Percentiles rank a stretch among this genome's conserved stretches.
These are phyloP conservation scores for Glaciozyma martinii DNA, from an alignment of 768 basidiomycete genomes.

Conservation along the genomic window DNA sequence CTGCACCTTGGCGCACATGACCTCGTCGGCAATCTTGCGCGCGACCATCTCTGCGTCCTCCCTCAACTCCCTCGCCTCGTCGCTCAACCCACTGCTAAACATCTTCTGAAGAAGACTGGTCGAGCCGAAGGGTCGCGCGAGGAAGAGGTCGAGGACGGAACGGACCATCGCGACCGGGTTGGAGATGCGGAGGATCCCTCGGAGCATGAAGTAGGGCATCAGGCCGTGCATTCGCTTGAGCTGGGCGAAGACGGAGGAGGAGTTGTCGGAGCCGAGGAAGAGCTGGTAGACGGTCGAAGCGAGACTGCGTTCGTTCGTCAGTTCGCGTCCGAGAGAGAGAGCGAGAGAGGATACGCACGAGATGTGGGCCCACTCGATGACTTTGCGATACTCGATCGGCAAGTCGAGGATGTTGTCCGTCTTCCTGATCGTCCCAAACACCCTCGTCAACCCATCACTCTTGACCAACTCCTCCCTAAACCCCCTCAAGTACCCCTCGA, in stretches of 20 bases:
- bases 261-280: slow-evolving; percentile 83
- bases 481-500: slow-evolving; percentile 70
- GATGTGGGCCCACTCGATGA: slow-evolving; percentile 92
- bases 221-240: slow-evolving; percentile 88
- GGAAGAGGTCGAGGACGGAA: slow-evolving; percentile 80
- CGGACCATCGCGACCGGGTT: slow-evolving; percentile 97
- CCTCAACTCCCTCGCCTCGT: slow-evolving; percentile 75
- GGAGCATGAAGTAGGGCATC: slow-evolving; percentile 97
- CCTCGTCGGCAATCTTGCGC: slow-evolving; percentile 77
- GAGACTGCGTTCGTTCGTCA: slow-evolving; percentile 47
- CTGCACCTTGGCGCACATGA: slow-evolving; percentile 78
- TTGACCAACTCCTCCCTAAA: slow-evolving; percentile 86
- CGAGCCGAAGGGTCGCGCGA: slow-evolving; percentile 93
- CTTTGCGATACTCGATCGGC: slow-evolving; percentile 75
- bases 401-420: slow-evolving; percentile 67
- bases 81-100: slow-evolving; percentile 85
- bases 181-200: slow-evolving; percentile 78
- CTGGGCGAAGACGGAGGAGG: slow-evolving; percentile 75
- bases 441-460: slow-evolving; percentile 66
- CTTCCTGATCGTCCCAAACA: slow-evolving; percentile 80
- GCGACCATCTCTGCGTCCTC: slow-evolving; percentile 81
- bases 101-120: slow-evolving; percentile 85
- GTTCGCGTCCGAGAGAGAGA: not conserved
- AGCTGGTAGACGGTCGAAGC: slow-evolving; percentile 95
- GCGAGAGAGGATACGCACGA: slow-evolving; percentile 55